Evolutionary conservation across 805 yeast genomes (phyloP).

Genomic region (Yarrowia sp.): DNA sequence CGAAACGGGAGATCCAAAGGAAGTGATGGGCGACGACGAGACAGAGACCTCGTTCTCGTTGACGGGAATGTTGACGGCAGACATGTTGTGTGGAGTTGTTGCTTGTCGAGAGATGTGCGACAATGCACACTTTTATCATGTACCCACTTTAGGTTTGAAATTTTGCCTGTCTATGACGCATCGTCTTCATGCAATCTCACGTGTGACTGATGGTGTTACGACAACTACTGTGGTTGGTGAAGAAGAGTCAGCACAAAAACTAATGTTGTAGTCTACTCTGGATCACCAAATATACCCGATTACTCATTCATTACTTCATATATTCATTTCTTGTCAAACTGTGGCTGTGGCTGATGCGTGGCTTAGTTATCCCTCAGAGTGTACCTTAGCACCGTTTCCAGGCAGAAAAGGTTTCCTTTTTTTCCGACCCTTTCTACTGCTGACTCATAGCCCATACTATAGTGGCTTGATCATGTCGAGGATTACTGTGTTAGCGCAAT

Average conservation of each 20-base stretch:
- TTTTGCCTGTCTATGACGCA: conserved; percentile 16
- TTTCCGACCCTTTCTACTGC: background rate
- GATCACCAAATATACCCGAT: no score
- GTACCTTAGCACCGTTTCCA: background rate
- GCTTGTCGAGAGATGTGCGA: background rate
- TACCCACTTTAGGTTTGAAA: background rate
- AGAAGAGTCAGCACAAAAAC: background rate
- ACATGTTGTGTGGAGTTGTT: background rate
- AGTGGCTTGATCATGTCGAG: background rate
- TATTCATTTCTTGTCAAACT: background rate
- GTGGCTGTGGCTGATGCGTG: conserved; percentile 20
- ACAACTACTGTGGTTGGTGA: background rate
- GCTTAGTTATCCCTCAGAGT: background rate
- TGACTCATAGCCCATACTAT: background rate
- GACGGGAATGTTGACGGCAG: conserved; percentile 19
- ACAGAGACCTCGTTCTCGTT: conserved; percentile 21
- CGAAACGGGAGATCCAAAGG: conserved; percentile 22
- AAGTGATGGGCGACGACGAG: conserved; percentile 24
- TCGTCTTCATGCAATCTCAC: conserved; percentile 6
- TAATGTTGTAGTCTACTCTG: no score
- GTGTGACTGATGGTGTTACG: background rate
- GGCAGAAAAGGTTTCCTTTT: conserved; percentile 8
- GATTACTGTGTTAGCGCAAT: background rate
- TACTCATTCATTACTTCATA: background rate
- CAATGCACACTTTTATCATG: conserved; percentile 2